Conservation (phyloP, 768 basidiomycete genomes). For the Mycena chlorophos region DNA sequence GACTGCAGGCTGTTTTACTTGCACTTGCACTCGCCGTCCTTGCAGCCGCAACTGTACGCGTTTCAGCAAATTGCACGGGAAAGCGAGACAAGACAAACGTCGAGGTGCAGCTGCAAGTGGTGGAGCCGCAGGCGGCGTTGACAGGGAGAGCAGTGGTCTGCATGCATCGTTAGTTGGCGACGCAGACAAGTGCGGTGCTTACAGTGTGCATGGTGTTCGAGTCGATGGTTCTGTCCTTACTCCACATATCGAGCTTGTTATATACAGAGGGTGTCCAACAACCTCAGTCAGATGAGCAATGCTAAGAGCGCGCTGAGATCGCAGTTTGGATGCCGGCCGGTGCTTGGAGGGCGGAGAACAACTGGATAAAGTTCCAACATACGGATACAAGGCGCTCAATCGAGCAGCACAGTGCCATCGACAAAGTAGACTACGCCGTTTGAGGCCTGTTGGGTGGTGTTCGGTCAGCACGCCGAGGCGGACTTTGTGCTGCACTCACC, state of each 20-base stretch:
- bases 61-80: too few relatives aligned
- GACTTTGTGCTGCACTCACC: slow-evolving; percentile 40
- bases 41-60: slow-evolving; percentile 24
- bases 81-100: slow-evolving; percentile 21
- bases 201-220: neutral
- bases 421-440: slow-evolving; percentile 48
- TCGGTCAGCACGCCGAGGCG: neutral
- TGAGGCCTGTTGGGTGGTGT: slow-evolving; percentile 32
- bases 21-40: slow-evolving; percentile 24
- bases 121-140: slow-evolving; percentile 31
- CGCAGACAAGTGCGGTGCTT: neutral
- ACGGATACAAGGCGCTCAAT: slow-evolving; percentile 17
- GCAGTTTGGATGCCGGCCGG: too few relatives aligned
- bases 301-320: too few relatives aligned
- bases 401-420: slow-evolving; percentile 36
- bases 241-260: neutral
- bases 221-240: neutral
- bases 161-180: neutral
- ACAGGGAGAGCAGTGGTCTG: slow-evolving; percentile 31
- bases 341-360: neutral
- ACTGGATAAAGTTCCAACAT: slow-evolving; percentile 1
- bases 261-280: neutral
- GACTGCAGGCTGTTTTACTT: slow-evolving; percentile 3
- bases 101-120: slow-evolving; percentile 26
- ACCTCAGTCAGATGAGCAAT: neutral